Evolutionary conservation across 768 basidiomycete species (phyloP).

Genomic region (Favolaschia claudopus): DNA sequence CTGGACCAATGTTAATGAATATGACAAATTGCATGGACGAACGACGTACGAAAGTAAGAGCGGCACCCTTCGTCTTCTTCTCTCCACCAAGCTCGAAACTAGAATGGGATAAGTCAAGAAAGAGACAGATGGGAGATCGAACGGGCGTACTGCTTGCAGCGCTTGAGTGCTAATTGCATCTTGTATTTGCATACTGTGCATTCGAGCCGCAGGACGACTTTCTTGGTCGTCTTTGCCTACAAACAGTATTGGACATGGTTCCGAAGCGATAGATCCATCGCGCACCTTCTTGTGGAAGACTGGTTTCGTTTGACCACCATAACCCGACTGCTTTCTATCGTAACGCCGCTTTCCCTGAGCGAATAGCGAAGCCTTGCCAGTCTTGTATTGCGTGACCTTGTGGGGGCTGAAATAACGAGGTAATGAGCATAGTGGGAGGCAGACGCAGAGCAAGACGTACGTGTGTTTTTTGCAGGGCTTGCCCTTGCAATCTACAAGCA

Average conservation of each 20-base stretch:
- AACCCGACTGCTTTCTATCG: constrained; percentile 98
- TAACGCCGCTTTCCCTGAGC: constrained; percentile 99
- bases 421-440: background rate
- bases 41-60: constrained; percentile 86
- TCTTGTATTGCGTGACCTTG: constrained; percentile 99
- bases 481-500: constrained; percentile 85
- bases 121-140: background rate
- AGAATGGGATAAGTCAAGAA: background rate
- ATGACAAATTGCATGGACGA: too few relatives aligned
- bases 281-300: constrained; percentile 99
- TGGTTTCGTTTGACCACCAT: constrained; percentile 99
- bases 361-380: constrained; percentile 97
- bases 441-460: constrained; percentile 54
- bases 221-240: constrained; percentile 98
- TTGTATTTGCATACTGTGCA: constrained; percentile 99
- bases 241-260: background rate
- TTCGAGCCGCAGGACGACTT: constrained; percentile 97
- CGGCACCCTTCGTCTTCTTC: constrained; percentile 99
- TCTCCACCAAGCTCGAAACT: constrained; percentile 99
- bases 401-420: constrained; percentile 70
- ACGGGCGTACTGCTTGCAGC: constrained; percentile 94
- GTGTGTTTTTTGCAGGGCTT: constrained; percentile 98
- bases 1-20: too few relatives aligned
- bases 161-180: constrained; percentile 95
- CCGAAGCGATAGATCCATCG: background rate